A percentile compares a stretch with the other conserved stretches of the same genome.
These are phyloP conservation scores for Yamadazyma triangularis DNA, from an alignment of 1,139 yeast genomes.

Conservation along the genomic window DNA sequence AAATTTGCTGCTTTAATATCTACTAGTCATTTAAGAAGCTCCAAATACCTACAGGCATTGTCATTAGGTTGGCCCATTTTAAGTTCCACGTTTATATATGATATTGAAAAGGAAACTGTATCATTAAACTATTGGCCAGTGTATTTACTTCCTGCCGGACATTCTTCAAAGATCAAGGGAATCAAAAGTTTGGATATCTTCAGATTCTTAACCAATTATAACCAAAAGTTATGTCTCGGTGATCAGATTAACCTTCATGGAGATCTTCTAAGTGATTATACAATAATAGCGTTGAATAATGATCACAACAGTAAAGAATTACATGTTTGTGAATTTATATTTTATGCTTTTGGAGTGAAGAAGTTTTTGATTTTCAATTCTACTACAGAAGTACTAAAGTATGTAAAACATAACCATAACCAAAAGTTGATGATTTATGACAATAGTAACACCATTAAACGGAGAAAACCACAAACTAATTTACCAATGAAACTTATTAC, in stretches of 20 bases:
- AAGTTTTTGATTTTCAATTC: constrained; percentile 5
- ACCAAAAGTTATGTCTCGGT: constrained; percentile 17
- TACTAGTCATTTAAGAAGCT: constrained; percentile 54
- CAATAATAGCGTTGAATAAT: constrained; percentile 27
- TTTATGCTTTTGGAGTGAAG: constrained; percentile 44
- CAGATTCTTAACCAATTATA: constrained; percentile 30
- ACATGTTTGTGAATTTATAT: constrained; percentile 38
- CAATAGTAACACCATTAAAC: constrained; percentile 11
- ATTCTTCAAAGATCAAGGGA: constrained; percentile 33
- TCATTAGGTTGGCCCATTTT: constrained; percentile 89
- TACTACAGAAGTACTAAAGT: constrained; percentile 4
- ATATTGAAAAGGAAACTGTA: constrained; percentile 32
- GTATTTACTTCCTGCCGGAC: constrained; percentile 73
- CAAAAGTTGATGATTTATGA: constrained; percentile 21
- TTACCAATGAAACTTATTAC: constrained; percentile 23
- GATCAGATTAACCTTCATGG: constrained; percentile 38
- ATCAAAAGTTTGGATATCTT: constrained; percentile 40
- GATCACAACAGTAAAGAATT: constrained; percentile 19
- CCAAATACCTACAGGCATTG: constrained; percentile 78
- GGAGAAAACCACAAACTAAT: constrained; percentile 1
- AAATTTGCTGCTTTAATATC: constrained; percentile 67
- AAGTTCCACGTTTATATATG: constrained; percentile 55
- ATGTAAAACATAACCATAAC: constrained; percentile 1
- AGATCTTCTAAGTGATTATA: constrained; percentile 23
- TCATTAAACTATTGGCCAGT: constrained; percentile 39